Evolutionary conservation across 805 yeast genomes (phyloP).

Genomic region (Wickerhamiella azyma): DNA sequence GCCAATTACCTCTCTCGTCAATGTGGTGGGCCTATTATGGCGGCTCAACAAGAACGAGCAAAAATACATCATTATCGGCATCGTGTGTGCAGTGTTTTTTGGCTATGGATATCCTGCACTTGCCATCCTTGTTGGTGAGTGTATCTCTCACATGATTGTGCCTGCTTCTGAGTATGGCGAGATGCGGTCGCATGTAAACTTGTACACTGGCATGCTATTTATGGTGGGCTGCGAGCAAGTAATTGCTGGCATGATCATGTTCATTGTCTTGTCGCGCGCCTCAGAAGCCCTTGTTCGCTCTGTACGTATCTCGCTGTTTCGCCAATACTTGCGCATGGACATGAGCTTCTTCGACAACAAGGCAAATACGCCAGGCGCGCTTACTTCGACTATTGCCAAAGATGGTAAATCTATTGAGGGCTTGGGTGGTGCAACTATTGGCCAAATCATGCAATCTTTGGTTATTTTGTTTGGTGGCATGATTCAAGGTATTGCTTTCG

Average conservation of each 20-base stretch:
- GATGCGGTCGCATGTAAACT: constrained; percentile 27
- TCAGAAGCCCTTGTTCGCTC: constrained; percentile 25
- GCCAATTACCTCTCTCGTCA: not conserved
- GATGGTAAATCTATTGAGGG: constrained; percentile 31
- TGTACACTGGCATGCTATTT: constrained; percentile 25
- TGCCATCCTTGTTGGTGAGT: constrained; percentile 27
- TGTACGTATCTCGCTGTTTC: constrained; percentile 24
- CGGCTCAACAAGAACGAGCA: constrained; percentile 15
- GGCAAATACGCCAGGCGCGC: constrained; percentile 28
- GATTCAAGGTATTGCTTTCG: constrained; percentile 27
- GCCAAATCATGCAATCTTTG: constrained; percentile 27
- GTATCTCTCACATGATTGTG: constrained; percentile 25
- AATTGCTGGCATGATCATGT: constrained; percentile 18
- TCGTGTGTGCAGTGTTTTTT: constrained; percentile 19
- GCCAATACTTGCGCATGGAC: constrained; percentile 27
- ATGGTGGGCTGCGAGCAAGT: constrained; percentile 26
- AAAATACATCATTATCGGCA: constrained; percentile 19
- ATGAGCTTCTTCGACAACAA: constrained; percentile 27
- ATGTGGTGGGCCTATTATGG: not conserved
- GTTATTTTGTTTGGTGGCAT: constrained; percentile 30
- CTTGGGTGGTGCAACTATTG: constrained; percentile 30
- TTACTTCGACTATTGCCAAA: constrained; percentile 28
- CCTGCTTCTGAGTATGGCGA: constrained; percentile 21
- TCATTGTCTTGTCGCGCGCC: constrained; percentile 19
- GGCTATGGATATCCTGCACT: constrained; percentile 30